Percentiles rank a stretch among this genome's conserved stretches.
Conservation (phyloP, 2,329 filamentous ascomycete species). For the Scedosporium dehoogii region DNA sequence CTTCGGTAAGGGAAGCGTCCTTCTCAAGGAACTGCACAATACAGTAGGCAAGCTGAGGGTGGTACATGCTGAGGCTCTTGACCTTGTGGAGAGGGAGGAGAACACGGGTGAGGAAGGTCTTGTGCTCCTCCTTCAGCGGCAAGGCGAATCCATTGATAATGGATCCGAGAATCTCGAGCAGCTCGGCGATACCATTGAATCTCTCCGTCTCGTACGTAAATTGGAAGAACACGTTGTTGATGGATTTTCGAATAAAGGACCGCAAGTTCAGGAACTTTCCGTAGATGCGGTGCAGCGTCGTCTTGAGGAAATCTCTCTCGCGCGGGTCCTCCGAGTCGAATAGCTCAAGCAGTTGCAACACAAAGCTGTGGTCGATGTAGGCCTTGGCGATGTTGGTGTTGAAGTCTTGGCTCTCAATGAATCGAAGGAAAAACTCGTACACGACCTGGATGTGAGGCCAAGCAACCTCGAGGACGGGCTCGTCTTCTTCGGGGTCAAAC, state of each 20-base stretch:
- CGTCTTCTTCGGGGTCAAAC: constrained; percentile 96
- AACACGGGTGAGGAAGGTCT: constrained; percentile 90
- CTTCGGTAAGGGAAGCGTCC: constrained; percentile 92
- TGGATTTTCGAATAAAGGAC: constrained; percentile 93
- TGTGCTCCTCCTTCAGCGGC: constrained; percentile 96
- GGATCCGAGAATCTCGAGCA: constrained; percentile 91
- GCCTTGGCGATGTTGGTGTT: constrained; percentile 99
- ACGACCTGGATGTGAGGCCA: constrained; percentile 99
- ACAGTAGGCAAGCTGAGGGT: constrained; percentile 95
- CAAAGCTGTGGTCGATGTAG: constrained; percentile 97
- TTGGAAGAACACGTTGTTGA: constrained; percentile 99
- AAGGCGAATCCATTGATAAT: constrained; percentile 99
- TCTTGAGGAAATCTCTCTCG: constrained; percentile 96
- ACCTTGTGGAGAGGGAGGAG: constrained; percentile 93
- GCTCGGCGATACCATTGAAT: constrained; percentile 95
- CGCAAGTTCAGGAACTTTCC: constrained; percentile 97
- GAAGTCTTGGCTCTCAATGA: constrained; percentile 99
- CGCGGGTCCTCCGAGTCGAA: constrained; percentile 97
- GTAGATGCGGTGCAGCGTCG: constrained; percentile 93
- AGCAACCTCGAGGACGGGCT: constrained; percentile 93
- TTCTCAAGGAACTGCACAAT: constrained; percentile 99
- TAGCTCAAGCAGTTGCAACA: constrained; percentile 89
- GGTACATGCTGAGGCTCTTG: constrained; percentile 99
- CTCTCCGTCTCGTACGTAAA: constrained; percentile 98
- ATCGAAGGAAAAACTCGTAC: constrained; percentile 97